Percentiles rank a stretch among this genome's conserved stretches.
phyloP scores from a whole-genome alignment of 805 yeast genomes.

The Yamadazyma nakazawae region DNA sequence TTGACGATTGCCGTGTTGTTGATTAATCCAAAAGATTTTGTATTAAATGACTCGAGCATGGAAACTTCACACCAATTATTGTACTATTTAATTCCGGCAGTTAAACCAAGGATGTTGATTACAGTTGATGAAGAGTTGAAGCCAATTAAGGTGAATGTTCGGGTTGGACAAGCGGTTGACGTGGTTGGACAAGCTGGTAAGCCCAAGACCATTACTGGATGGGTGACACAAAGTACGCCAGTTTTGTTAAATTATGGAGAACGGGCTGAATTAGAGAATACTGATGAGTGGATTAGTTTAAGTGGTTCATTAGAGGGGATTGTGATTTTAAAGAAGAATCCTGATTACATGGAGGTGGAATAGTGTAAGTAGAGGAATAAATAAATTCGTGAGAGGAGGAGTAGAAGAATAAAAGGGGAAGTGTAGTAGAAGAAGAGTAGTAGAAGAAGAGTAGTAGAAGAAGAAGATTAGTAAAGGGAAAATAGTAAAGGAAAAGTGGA shows the following conservation, averaged over 20 bases:
- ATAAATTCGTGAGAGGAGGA: not conserved
- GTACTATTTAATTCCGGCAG: constrained; percentile 81
- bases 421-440: too few relatives aligned
- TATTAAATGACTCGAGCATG: constrained; percentile 56
- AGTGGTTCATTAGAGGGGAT: constrained; percentile 86
- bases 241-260: constrained; percentile 92
- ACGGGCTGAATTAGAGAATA: constrained; percentile 91
- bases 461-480: too few relatives aligned
- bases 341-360: constrained; percentile 71
- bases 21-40: constrained; percentile 80
- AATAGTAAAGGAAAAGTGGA: too few relatives aligned
- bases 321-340: constrained; percentile 88
- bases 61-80: constrained; percentile 68
- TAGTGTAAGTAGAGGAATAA: not conserved
- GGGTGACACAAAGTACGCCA: constrained; percentile 99
- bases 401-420: too few relatives aligned
- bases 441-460: too few relatives aligned
- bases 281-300: constrained; percentile 81
- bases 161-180: constrained; percentile 99
- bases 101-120: constrained; percentile 88
- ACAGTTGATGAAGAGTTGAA: constrained; percentile 90
- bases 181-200: constrained; percentile 99
- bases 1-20: constrained; percentile 80
- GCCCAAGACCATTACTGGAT: constrained; percentile 97
- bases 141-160: constrained; percentile 90